phyloP scores from a whole-genome alignment of 1,139 yeast species.

The Candida sp. region DNA sequence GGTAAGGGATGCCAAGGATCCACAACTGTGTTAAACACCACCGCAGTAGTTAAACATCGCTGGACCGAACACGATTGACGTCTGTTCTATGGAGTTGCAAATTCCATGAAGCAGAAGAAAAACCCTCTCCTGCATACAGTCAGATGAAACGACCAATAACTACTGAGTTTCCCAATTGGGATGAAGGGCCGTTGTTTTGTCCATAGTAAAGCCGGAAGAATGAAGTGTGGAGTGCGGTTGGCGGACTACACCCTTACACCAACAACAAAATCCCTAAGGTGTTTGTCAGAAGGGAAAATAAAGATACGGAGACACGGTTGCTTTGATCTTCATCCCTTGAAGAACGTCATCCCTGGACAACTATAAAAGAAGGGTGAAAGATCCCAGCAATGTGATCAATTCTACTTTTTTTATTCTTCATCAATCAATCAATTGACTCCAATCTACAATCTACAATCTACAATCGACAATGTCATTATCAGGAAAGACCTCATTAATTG shows the following conservation, averaged over 20 bases:
- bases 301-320: no score
- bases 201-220: no score
- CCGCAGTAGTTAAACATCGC: no score
- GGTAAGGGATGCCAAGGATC: neutral
- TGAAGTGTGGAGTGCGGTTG: no score
- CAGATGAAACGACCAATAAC: neutral
- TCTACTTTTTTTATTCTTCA: neutral
- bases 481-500: conserved; percentile 60
- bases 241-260: no score
- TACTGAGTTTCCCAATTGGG: neutral
- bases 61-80: no score
- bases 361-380: no score
- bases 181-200: neutral
- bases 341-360: neutral
- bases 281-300: no score
- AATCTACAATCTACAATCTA: neutral
- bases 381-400: neutral
- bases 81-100: no score
- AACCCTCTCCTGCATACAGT: neutral
- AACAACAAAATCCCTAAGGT: no score
- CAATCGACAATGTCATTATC: conserved; percentile 14
- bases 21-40: neutral
- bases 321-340: neutral
- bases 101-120: no score
- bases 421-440: neutral